These are phyloP conservation scores for Oxytropis ochrocephala DNA, from an alignment of 306 rosid genomes.

Conservation along the genomic window DNA sequence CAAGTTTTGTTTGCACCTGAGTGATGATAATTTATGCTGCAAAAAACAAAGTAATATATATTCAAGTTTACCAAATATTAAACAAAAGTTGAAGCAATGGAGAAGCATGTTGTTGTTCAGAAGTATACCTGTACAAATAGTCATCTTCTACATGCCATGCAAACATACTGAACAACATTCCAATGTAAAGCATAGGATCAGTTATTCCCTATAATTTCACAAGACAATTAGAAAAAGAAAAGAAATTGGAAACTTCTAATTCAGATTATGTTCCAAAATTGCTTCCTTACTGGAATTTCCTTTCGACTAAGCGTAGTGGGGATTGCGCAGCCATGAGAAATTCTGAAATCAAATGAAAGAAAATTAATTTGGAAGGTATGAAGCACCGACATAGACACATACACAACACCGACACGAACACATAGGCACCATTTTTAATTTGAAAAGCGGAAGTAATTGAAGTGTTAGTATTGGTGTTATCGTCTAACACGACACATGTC, in stretches of 20 bases:
- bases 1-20: slow-evolving; percentile 21
- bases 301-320: slow-evolving; percentile 21
- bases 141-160: slow-evolving; percentile 52
- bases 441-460: no score
- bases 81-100: neutral
- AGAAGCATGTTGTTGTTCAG: neutral
- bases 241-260: neutral
- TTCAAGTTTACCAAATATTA: neutral
- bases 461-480: no score
- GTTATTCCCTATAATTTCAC: slow-evolving; percentile 32
- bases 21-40: slow-evolving; percentile 26
- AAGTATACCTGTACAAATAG: slow-evolving; percentile 30
- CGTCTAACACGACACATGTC: no score
- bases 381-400: no score
- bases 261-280: neutral
- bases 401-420: no score
- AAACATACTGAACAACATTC: slow-evolving; percentile 37
- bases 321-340: slow-evolving; percentile 27
- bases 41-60: neutral
- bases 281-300: slow-evolving; percentile 29
- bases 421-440: no score
- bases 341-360: slow-evolving; percentile 18
- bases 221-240: neutral
- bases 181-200: slow-evolving; percentile 39
- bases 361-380: no score